A percentile compares a stretch with the other conserved stretches of the same genome.
Evolutionary conservation across 2,329 filamentous ascomycete genomes (phyloP).

Genomic region (Aciculosporium take): DNA sequence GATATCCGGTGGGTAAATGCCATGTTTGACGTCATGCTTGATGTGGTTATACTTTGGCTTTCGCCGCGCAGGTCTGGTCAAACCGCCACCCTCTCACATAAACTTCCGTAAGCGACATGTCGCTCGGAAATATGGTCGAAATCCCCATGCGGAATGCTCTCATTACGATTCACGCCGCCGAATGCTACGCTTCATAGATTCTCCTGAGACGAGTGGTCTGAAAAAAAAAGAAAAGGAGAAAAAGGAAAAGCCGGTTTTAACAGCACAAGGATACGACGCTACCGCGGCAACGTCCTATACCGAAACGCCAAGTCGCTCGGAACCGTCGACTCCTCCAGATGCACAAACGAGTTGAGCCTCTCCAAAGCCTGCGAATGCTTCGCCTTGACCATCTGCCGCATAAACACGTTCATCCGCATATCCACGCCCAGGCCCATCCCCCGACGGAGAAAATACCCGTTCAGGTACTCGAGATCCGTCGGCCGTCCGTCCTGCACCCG

Average conservation of each 20-base stretch:
- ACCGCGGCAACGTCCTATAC: slow-evolving; percentile 10
- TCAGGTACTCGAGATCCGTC: slow-evolving; percentile 73
- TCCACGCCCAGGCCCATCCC: slow-evolving; percentile 61
- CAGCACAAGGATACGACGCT: background rate
- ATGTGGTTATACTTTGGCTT: no score
- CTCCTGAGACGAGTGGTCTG: background rate
- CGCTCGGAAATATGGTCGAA: no score
- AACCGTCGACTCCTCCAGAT: slow-evolving; percentile 21
- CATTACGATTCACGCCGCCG: no score
- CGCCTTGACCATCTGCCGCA: slow-evolving; percentile 59
- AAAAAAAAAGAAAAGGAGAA: background rate
- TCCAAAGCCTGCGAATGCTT: slow-evolving; percentile 33
- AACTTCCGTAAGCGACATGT: no score
- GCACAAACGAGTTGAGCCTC: slow-evolving; percentile 19
- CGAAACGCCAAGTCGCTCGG: slow-evolving; percentile 11
- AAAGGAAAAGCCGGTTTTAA: background rate
- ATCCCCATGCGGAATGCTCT: no score
- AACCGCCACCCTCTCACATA: no score
- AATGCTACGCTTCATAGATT: no score
- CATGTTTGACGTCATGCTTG: no score
- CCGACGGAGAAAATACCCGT: slow-evolving; percentile 69
- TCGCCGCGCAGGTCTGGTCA: no score
- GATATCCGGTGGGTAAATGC: no score
- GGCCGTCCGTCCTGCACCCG: slow-evolving; percentile 45
- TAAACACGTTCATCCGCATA: slow-evolving; percentile 57